Evolutionary conservation across 345 rosid species (phyloP).

Genomic region (Eucalyptus albens): DNA sequence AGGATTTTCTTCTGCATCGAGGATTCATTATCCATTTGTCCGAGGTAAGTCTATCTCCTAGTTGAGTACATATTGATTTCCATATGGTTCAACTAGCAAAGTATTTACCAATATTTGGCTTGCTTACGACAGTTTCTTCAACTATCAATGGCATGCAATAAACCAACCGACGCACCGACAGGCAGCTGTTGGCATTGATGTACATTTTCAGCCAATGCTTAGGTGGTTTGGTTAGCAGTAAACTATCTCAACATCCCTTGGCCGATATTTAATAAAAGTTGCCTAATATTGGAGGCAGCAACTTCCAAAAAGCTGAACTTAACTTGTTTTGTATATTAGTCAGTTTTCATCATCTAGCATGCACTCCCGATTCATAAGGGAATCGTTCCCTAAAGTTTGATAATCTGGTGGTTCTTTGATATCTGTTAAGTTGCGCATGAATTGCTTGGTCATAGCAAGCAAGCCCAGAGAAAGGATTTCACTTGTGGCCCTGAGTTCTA

Average conservation of each 20-base stretch:
- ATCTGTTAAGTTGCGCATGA: background rate
- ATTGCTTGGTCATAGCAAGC: background rate
- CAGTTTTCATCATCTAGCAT: background rate
- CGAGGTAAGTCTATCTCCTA: background rate
- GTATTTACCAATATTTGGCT: background rate
- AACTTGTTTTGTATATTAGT: fast-evolving
- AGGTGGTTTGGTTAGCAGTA: background rate
- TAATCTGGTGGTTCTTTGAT: background rate
- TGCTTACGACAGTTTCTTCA: background rate
- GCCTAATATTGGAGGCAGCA: background rate
- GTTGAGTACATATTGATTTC: background rate
- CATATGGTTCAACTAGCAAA: background rate
- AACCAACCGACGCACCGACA: fast-evolving
- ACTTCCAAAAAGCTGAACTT: background rate
- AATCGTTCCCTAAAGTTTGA: background rate
- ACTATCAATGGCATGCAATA: background rate
- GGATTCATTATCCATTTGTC: background rate
- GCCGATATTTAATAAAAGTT: background rate
- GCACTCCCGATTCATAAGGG: background rate
- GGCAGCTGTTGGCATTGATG: fast-evolving
- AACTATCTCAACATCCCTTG: background rate
- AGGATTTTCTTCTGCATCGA: background rate
- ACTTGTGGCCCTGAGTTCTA: background rate
- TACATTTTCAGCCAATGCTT: background rate
- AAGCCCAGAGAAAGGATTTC: background rate